A percentile compares a stretch with the other conserved stretches of the same genome.
Conservation (phyloP, 2,329 filamentous ascomycete genomes). For the Phoma sp. region DNA sequence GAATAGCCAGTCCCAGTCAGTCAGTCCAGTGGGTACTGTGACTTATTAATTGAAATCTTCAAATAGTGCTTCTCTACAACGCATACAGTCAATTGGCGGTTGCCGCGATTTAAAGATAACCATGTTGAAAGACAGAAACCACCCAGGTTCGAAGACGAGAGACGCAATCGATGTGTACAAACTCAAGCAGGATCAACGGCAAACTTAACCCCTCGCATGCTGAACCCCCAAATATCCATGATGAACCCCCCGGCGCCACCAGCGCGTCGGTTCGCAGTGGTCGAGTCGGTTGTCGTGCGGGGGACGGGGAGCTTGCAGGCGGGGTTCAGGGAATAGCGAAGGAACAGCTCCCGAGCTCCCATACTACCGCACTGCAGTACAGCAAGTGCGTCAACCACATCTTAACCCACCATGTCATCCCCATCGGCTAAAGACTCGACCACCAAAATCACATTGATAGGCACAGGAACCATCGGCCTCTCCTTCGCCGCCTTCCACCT, state of each 20-base stretch:
- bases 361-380: neutral
- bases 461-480: conserved; percentile 60
- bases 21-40: conserved; percentile 59
- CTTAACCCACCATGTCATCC: conserved; percentile 13
- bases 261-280: conserved; percentile 30
- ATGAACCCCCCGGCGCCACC: conserved; percentile 24
- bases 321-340: conserved; percentile 20
- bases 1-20: conserved; percentile 68
- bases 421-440: conserved; percentile 10
- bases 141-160: neutral
- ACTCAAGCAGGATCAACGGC: neutral
- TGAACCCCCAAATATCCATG: neutral
- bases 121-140: conserved; percentile 29
- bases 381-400: neutral
- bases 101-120: conserved; percentile 52
- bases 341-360: conserved; percentile 11
- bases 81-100: conserved; percentile 50
- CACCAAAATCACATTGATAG: conserved; percentile 50
- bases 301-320: conserved; percentile 24
- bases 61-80: too few relatives aligned
- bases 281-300: conserved; percentile 41
- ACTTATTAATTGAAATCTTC: neutral
- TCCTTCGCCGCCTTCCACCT: conserved; percentile 63
- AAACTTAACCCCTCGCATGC: neutral
- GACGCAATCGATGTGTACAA: neutral